Evolutionary conservation across 768 basidiomycete species (phyloP), one percentile per base, ranked within the genome.

Genomic region (Boletellus emodensis): DNA sequence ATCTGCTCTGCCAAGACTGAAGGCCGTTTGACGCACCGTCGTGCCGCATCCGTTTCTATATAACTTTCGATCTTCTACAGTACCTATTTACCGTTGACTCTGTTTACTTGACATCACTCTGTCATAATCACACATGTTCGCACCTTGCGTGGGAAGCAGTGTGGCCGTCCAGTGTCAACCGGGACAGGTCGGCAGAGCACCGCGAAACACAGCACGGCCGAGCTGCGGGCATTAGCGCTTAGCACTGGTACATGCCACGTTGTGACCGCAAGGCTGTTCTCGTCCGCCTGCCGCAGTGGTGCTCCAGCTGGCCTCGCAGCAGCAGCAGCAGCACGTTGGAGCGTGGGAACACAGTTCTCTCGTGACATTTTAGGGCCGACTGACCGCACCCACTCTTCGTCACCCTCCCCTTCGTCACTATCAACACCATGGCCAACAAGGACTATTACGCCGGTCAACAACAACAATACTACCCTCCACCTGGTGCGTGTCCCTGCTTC

Each of bases 401-500:
- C 46, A 37, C 51, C 33, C 56, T 53, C 49, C 55, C 51, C 3
- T 41, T 33, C 50, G 30, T 47, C 38, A 56, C 59, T 62, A 53
- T 39, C 49, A 47, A 40, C 54, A 58, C 51, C 57, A 85, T 86
- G 87, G 84, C 86, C 54, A 84, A 82, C 62, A 81, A 83, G 69
- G 87, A 89, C 59, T 90, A 86, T 60, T 89, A 88, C 69, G 64
- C 65, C 57, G 71, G 71, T 38, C 75, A 79, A 52, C 74, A 67
- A 52, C 74, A 67, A 17, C 80, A 78, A 57, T 78, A 79, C 37
- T 81, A 83, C 61, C 81, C 79, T 50, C 79, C 80, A 10, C 70
- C 79, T 10, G 81, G 81, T 79, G 14, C 13, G 75, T 66, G 14
- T 22, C 14, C 9, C 14, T 2, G 14, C 10, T 14, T 6, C 13